A percentile compares a stretch with the other conserved stretches of the same genome.
Conservation (phyloP, 805 yeast genomes). For the Hanseniaspora hatyaiensis region DNA sequence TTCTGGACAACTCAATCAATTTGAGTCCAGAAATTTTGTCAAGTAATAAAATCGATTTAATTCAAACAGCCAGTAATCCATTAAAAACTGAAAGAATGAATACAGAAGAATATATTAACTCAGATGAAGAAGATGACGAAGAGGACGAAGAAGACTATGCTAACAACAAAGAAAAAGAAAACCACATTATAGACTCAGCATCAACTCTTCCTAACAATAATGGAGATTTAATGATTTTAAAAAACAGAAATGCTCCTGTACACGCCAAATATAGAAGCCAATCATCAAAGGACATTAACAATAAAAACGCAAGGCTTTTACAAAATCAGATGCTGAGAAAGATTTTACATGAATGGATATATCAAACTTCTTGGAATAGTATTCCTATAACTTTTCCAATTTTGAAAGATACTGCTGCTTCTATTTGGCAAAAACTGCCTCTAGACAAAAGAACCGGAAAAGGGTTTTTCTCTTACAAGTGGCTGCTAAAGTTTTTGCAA, state of each 20-base stretch:
- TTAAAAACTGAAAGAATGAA: no score
- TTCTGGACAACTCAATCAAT: no score
- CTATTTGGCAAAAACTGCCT: constrained; percentile 53
- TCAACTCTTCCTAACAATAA: no score
- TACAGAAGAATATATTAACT: no score
- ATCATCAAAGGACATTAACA: constrained; percentile 31
- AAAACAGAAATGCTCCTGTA: no score
- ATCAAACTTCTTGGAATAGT: constrained; percentile 55
- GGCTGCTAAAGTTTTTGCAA: constrained; percentile 36
- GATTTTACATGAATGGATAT: constrained; percentile 58
- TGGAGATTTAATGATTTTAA: no score
- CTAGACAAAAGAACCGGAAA: constrained; percentile 45
- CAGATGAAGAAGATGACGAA: neutral
- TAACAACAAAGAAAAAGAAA: neutral
- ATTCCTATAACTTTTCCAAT: constrained; percentile 55
- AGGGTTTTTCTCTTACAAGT: constrained; percentile 53
- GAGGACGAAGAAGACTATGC: neutral
- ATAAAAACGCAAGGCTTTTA: constrained; percentile 33
- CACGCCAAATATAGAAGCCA: no score
- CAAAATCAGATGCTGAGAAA: constrained; percentile 43
- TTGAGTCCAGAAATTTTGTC: no score
- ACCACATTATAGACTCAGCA: no score
- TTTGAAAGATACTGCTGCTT: constrained; percentile 49
- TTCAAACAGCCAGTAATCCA: no score
- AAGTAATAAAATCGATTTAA: no score